Percentiles rank a stretch among this genome's conserved stretches.
phyloP scores from a whole-genome alignment of 2,329 filamentous ascomycete genomes.

The Aspergillus spinulosporus region DNA sequence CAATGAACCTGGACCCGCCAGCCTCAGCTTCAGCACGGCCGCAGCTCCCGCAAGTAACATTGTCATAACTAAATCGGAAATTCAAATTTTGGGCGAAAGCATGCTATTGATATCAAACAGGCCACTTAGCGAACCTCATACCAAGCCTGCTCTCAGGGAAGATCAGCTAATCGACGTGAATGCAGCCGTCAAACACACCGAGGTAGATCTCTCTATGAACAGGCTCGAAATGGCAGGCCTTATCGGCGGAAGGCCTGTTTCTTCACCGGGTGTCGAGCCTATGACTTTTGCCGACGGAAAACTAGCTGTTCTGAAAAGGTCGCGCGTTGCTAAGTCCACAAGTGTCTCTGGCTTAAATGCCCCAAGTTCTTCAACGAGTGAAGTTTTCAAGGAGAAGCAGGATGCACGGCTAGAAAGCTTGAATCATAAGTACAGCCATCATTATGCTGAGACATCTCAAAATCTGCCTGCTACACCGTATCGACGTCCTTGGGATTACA shows the following conservation, averaged over 20 bases:
- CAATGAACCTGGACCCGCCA: too few relatives aligned
- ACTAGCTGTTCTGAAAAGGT: conserved; percentile 12
- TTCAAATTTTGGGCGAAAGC: neutral
- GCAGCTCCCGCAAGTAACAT: too few relatives aligned
- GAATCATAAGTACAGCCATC: conserved; percentile 3
- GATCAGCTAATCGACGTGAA: conserved; percentile 20
- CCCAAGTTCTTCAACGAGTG: neutral
- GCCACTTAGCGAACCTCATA: neutral
- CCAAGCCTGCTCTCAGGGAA: neutral
- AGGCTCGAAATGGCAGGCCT: too few relatives aligned
- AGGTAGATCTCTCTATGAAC: neutral
- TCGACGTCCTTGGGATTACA: neutral
- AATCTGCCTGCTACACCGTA: neutral
- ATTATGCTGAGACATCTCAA: neutral
- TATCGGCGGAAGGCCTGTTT: too few relatives aligned
- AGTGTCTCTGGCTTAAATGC: neutral
- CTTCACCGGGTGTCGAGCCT: neutral
- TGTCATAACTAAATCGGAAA: neutral
- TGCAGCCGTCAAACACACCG: conserved; percentile 1
- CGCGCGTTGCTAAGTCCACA: conserved; percentile 2
- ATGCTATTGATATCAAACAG: neutral
- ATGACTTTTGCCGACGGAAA: neutral
- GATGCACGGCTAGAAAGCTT: conserved; percentile 9
- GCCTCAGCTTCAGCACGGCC: too few relatives aligned
- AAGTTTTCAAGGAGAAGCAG: neutral